Evolutionary conservation across 2,329 filamentous ascomycete species (phyloP), one percentile per base, ranked within the genome.

Genomic region (Thermothelomyces thermophilus): DNA sequence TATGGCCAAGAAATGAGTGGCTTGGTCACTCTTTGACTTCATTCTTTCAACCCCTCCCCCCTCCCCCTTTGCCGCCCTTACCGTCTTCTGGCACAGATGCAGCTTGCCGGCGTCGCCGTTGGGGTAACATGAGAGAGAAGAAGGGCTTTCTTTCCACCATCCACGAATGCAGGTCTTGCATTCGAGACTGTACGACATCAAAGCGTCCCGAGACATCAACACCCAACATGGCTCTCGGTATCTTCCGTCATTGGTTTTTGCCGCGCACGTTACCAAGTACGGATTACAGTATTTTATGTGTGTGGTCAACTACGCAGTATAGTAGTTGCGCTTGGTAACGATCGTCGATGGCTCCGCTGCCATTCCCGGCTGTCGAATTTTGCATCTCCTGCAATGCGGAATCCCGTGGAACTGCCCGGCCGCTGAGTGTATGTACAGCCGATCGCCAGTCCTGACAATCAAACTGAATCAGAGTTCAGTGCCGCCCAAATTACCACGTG

Each of bases 401-500:
- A 14, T 40, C 46, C 42, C 49, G 47, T 54, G 40, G 41, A 53
- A 52, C 54, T 40, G 39, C 36, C 30, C 50, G 48, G 51, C n/a
- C 46, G 20, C 42, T 26, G 14, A 31, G 30, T 31, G 13, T n/a
- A 35, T 16, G 13, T 42, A 50, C 54, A 54, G 44, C 41, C 35
- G 41, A 34, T 48, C 33, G 31, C 36, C 48, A 33, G 19, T 51
- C 53, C 49, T 55, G 44, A 26, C 44, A 57, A 57, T 57, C 51
- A 57, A 53, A 50, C 52, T 46, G 37, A 54, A 51, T 54, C 50
- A 53, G 28, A 16, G 24, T 33, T 42, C 11, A n/a, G 50, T 51
- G 48, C 50, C 51, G 44, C 34, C 34, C 24, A 17, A 46, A 22
- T 46, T 43, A 46, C 34, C 50, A 45, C 46, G 50, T 50, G 53